Evolutionary conservation across 73 alveolate genomes (phyloP).

Genomic region (Paramecium sonneborni): DNA sequence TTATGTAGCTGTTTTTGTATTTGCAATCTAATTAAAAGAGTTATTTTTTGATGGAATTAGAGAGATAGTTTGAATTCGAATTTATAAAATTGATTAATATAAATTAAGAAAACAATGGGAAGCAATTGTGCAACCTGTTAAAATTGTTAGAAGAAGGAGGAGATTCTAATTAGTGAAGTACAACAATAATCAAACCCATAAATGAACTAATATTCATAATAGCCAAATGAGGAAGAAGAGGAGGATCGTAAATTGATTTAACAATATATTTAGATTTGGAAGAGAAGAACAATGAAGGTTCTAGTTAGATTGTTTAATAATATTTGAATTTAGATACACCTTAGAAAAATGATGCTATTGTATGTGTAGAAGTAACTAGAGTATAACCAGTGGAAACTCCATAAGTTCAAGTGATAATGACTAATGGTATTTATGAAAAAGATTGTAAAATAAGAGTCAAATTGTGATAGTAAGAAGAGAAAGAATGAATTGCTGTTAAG

Average conservation of each 20-base stretch:
- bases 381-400: background rate
- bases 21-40: background rate
- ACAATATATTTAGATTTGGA: background rate
- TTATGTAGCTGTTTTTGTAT: background rate
- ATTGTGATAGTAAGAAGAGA: background rate
- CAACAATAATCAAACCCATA: background rate
- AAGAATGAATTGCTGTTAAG: background rate
- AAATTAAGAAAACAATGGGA: background rate
- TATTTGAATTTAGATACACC: background rate
- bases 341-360: background rate
- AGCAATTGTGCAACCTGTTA: background rate
- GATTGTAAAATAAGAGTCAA: background rate
- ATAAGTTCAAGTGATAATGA: constrained; percentile 22
- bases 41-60: background rate
- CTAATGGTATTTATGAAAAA: background rate
- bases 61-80: background rate
- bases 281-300: background rate
- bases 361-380: background rate
- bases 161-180: background rate
- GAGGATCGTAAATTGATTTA: background rate
- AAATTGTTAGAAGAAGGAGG: constrained; percentile 28
- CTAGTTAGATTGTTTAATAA: background rate
- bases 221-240: constrained; percentile 28
- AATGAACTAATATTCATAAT: constrained; percentile 8
- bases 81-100: background rate